These are phyloP conservation scores for Trichoderma sp. DNA, from an alignment of 2,329 filamentous ascomycete species.

Conservation along the genomic window DNA sequence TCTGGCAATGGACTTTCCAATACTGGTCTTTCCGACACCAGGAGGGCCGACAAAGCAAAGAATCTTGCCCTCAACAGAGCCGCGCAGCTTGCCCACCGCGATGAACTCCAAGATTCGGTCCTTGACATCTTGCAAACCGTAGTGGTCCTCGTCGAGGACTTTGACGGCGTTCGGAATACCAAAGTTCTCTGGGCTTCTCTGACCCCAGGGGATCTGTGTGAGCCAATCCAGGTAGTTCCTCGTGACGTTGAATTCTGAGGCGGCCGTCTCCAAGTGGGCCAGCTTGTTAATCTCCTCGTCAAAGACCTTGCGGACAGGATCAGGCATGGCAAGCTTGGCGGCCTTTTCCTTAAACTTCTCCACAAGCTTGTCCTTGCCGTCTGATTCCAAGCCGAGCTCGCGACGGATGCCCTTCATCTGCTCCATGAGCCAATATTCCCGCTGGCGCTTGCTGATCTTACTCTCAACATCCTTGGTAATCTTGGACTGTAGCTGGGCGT, in stretches of 20 bases:
- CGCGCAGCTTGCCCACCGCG: constrained; percentile 93
- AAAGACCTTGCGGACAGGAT: constrained; percentile 94
- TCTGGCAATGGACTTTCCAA: constrained; percentile 95
- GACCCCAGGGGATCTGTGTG: constrained; percentile 97
- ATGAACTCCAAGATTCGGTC: constrained; percentile 98
- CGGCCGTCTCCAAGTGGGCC: constrained; percentile 89
- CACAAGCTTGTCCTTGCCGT: constrained; percentile 97
- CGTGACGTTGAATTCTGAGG: constrained; percentile 98
- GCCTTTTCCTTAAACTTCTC: constrained; percentile 98
- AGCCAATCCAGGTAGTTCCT: constrained; percentile 98
- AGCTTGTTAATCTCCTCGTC: constrained; percentile 98
- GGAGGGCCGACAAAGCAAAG: constrained; percentile 96
- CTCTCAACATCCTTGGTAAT: constrained; percentile 97
- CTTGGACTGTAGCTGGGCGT: constrained; percentile 94
- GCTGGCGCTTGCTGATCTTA: constrained; percentile 95
- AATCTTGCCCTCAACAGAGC: constrained; percentile 97
- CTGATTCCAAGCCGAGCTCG: constrained; percentile 93
- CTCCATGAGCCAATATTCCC: constrained; percentile 98
- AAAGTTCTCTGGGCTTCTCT: constrained; percentile 94
- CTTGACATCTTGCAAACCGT: constrained; percentile 96
- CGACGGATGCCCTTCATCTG: constrained; percentile 98
- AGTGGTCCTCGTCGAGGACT: constrained; percentile 94
- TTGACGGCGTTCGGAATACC: constrained; percentile 87
- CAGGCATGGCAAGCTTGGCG: constrained; percentile 91
- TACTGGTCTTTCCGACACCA: constrained; percentile 97